These are phyloP conservation scores for Diplodia sapinea DNA, from an alignment of 2,329 filamentous ascomycete genomes.

Conservation along the genomic window DNA sequence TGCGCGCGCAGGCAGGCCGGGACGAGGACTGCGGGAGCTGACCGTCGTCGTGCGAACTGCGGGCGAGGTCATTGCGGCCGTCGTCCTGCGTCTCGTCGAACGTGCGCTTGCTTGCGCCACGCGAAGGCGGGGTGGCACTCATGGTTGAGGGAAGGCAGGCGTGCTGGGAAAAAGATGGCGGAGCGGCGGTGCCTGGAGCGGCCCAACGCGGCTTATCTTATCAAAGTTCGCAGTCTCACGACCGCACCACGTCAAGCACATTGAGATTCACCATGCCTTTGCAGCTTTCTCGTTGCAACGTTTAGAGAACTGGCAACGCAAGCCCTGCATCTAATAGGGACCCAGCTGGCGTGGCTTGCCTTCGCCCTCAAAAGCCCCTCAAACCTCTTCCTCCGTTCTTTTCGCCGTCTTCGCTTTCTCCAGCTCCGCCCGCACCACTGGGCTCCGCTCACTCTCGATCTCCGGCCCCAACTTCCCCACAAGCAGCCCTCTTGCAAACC, in stretches of 20 bases:
- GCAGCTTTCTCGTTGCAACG: not conserved
- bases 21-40: not conserved
- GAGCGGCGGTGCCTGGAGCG: constrained; percentile 12
- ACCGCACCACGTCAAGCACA: no score
- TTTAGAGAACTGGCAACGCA: not conserved
- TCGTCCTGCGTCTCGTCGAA: constrained; percentile 21
- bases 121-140: constrained; percentile 16
- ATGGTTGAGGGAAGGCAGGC: not conserved
- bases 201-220: constrained; percentile 14
- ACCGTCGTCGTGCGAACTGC: constrained; percentile 20
- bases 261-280: not conserved
- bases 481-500: constrained; percentile 34
- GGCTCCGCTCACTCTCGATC: constrained; percentile 37
- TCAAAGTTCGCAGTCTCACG: not conserved
- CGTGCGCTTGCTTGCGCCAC: constrained; percentile 24
- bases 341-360: no score
- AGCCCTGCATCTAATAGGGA: not conserved
- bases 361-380: not conserved
- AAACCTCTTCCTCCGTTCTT: constrained; percentile 16
- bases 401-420: constrained; percentile 33
- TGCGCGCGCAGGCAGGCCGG: not conserved
- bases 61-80: constrained; percentile 7
- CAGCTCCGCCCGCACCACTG: constrained; percentile 36
- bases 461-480: constrained; percentile 35
- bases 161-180: not conserved